Percentiles rank a stretch among this genome's conserved stretches.
phyloP scores from a whole-genome alignment of 2,329 filamentous ascomycete species.

The Teratosphaeria viscida region DNA sequence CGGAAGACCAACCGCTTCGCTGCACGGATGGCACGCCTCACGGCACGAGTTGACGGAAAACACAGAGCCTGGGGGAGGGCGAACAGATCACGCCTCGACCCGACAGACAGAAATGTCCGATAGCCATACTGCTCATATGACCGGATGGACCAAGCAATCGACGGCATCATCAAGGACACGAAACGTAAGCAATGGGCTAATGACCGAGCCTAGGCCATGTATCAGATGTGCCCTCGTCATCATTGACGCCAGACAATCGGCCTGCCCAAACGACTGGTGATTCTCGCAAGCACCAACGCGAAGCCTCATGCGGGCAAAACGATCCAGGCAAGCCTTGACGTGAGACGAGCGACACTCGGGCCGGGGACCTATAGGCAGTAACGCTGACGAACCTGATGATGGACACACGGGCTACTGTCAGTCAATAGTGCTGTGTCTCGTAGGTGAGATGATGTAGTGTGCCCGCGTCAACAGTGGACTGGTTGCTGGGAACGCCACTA shows the following conservation, averaged over 20 bases:
- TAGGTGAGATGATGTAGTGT: not conserved
- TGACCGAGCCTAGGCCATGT: constrained; percentile 4
- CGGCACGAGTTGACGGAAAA: constrained; percentile 6
- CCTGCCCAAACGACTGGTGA: constrained; percentile 4
- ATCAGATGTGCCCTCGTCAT: constrained; percentile 2
- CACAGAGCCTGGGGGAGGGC: not conserved
- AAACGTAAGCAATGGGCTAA: not conserved
- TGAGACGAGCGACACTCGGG: constrained; percentile 1
- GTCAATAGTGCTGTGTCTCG: not conserved
- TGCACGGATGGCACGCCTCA: constrained; percentile 5
- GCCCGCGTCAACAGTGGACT: not conserved
- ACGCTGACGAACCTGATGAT: not conserved
- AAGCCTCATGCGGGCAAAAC: constrained; percentile 5
- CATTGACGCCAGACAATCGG: not conserved
- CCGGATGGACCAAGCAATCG: not conserved
- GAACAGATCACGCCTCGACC: constrained; percentile 4
- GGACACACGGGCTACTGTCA: not conserved
- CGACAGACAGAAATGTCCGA: not conserved
- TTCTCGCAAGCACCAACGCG: constrained; percentile 3
- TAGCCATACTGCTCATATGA: not conserved
- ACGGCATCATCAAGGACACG: not conserved
- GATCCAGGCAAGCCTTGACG: constrained; percentile 7
- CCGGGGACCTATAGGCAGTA: not conserved
- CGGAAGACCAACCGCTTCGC: constrained; percentile 1
- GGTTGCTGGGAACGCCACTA: not conserved